Base-by-base conservation (phyloP, 495 filamentous ascomycete species). In the Penicillium turbatum region DNA sequence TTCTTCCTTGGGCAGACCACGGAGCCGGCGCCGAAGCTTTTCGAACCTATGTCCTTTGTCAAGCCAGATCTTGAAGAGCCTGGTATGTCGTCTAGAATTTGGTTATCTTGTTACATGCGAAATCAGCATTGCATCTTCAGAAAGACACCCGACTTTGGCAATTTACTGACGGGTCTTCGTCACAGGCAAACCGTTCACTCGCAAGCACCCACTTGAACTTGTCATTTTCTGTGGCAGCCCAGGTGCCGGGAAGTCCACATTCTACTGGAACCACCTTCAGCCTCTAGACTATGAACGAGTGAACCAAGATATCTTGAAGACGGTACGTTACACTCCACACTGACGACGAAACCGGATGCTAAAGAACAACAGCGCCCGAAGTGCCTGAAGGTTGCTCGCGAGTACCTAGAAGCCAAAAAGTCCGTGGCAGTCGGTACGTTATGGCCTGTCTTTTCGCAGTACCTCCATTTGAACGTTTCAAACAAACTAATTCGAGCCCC, bases 241-340 rank as follows among this genome's bases (percentile, higher is more conserved):
- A 0, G 90, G 88, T 1, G 83, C 89, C 1, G 93, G 95, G 24
- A 97, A 97, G 65, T 92, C 87, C 19, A 90, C 89, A 0, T 97
- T 95, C 57, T 96, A 86, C 71, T 87, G 86, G 83, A 84, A 79
- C 26, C 71, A 89, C 54, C 66, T 97, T 15, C 75, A 92, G 66
- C 87, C 90, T 19, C 71, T 93, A 3, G 85, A 85, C 27, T 97
- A 93, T 66, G 84, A 84, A 67, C 81, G 92, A 26, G 79, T 96
- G 13, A 98, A 97, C 57, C 92, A 97, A 71, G 95, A 97, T 71
- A 79, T 73, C 3, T 71, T 96, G n/a, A 96, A 95, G 68, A 84
- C 85, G 21, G 85, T 88, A 72, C 26, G 79, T 67, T 0, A 12
- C 54, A 40, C 30, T 45, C 45, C 30, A 30, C 35, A 2, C 12